Evolutionary conservation across 2,329 filamentous ascomycete genomes (phyloP).

Genomic region (Lomentospora prolificans): DNA sequence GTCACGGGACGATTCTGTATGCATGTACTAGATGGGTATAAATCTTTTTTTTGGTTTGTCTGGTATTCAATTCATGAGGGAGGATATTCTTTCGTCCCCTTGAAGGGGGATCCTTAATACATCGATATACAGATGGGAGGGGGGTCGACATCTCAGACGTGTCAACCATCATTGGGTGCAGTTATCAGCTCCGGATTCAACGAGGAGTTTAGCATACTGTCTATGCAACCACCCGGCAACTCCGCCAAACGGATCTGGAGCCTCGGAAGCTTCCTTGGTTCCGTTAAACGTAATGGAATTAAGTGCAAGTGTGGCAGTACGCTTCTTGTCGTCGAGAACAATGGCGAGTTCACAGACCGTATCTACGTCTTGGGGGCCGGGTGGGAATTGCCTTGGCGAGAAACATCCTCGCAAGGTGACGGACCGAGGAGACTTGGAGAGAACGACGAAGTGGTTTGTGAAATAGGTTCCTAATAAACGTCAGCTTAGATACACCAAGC

Average conservation of each 20-base stretch:
- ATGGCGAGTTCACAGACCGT: not conserved
- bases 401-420: constrained; percentile 10
- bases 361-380: not conserved
- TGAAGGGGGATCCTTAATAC: not conserved
- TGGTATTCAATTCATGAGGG: no score
- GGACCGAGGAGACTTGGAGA: constrained; percentile 5
- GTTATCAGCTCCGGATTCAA: not conserved
- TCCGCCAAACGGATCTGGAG: not conserved
- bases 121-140: not conserved
- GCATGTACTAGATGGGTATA: no score
- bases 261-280: not conserved
- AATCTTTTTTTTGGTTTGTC: no score
- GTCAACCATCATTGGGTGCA: not conserved
- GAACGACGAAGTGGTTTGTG: constrained; percentile 13
- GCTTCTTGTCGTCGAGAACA: not conserved
- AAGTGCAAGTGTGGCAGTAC: not conserved
- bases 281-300: not conserved
- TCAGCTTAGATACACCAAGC: not conserved
- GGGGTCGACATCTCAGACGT: no score
- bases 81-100: not conserved
- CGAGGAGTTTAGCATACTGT: constrained; percentile 1
- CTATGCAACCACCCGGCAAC: constrained; percentile 9
- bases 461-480: constrained; percentile 7
- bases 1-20: no score
- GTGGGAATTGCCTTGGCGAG: constrained; percentile 2